These are phyloP conservation scores for Tephrocybe sp. DNA, from an alignment of 768 basidiomycete species.

Conservation along the genomic window DNA sequence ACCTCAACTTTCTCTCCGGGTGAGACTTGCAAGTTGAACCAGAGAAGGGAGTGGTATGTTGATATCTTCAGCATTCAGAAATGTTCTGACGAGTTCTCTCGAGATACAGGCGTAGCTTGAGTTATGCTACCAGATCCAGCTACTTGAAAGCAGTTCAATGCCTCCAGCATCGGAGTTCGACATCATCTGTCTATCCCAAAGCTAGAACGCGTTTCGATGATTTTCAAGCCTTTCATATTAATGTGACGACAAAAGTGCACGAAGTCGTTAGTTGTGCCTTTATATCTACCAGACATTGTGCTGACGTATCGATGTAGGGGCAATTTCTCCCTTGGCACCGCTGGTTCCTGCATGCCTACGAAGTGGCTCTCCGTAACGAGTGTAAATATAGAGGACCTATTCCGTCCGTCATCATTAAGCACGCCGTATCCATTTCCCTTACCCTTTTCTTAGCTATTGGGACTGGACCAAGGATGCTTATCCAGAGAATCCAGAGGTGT, in stretches of 20 bases:
- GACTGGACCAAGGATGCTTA: conserved; percentile 39
- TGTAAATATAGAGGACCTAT: conserved; percentile 26
- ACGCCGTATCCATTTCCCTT: not conserved
- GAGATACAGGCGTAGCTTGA: conserved; percentile 1
- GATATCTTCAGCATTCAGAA: not conserved
- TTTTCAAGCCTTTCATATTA: conserved; percentile 10
- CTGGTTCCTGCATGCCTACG: conserved; percentile 23
- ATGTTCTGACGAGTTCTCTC: not conserved
- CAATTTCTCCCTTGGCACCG: conserved; percentile 34
- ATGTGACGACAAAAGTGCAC: conserved; percentile 1
- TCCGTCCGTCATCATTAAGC: conserved; percentile 18
- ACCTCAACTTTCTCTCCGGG: too few relatives aligned
- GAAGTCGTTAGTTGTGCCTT: conserved; percentile 5
- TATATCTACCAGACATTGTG: too few relatives aligned
- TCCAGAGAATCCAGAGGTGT: conserved; percentile 17
- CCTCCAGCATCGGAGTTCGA: not conserved
- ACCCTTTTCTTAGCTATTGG: conserved; percentile 34
- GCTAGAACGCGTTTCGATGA: conserved; percentile 9
- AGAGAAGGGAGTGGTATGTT: not conserved
- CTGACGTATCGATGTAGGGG: conserved; percentile 16
- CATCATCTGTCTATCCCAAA: not conserved
- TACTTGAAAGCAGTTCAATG: conserved; percentile 9
- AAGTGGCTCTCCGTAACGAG: conserved; percentile 23
- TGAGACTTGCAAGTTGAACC: not conserved
- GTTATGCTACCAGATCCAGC: not conserved